Evolutionary conservation across 768 basidiomycete species (phyloP).

Genomic region (Mycena olivaceomarginata): DNA sequence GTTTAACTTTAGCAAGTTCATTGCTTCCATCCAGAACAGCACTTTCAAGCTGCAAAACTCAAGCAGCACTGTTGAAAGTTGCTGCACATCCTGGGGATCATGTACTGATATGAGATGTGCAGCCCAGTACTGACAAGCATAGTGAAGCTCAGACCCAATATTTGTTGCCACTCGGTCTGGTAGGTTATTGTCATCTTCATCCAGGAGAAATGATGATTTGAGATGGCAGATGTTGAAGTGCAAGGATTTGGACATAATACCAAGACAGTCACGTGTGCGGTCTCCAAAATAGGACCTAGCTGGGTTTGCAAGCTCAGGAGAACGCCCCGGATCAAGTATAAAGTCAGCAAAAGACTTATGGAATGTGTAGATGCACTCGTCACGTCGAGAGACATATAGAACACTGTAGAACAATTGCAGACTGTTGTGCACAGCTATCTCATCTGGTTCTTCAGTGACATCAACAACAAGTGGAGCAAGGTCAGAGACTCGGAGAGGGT

Average conservation of each 20-base stretch:
- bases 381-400: slow-evolving; percentile 10
- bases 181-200: not conserved
- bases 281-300: not conserved
- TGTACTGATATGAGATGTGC: not conserved
- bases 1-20: slow-evolving; percentile 16
- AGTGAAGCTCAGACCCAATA: slow-evolving; percentile 12
- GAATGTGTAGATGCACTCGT: slow-evolving; percentile 26
- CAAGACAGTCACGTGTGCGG: not conserved
- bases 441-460: not conserved
- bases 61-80: not conserved
- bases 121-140: slow-evolving; percentile 28
- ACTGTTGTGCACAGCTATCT: slow-evolving; percentile 7
- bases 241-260: not conserved
- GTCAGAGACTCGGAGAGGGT: not conserved
- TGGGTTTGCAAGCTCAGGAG: too few species aligned
- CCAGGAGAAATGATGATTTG: slow-evolving; percentile 3
- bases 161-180: not conserved
- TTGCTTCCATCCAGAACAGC: slow-evolving; percentile 28
- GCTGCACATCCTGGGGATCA: not conserved
- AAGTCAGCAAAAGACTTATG: slow-evolving; percentile 24
- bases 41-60: slow-evolving; percentile 6
- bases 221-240: slow-evolving; percentile 23
- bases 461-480: slow-evolving; percentile 2
- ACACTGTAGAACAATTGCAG: slow-evolving; percentile 1
- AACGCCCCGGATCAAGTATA: not conserved